These are phyloP conservation scores for Hymenoscyphus linearis DNA, from an alignment of 2,329 filamentous ascomycete species.

Conservation along the genomic window DNA sequence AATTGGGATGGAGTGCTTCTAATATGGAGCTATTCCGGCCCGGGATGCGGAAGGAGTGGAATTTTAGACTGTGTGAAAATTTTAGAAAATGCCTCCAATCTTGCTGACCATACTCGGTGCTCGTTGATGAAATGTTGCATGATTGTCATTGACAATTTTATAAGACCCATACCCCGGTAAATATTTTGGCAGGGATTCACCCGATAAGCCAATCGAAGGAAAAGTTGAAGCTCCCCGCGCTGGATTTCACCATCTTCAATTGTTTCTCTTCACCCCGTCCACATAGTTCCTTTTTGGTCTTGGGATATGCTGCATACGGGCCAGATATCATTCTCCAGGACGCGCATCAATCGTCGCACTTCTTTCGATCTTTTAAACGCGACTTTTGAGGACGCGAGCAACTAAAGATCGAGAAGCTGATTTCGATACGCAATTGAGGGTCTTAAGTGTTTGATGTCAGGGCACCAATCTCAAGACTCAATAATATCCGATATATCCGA, in stretches of 20 bases:
- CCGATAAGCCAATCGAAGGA: not conserved
- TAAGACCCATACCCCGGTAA: not conserved
- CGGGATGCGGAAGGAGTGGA: slow-evolving; percentile 14
- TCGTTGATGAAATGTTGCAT: not conserved
- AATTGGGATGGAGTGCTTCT: slow-evolving; percentile 19
- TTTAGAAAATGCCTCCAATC: slow-evolving; percentile 11
- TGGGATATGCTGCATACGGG: not conserved
- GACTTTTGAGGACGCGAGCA: not conserved
- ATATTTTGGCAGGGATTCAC: not conserved
- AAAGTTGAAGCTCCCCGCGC: not conserved
- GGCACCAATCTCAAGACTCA: not conserved
- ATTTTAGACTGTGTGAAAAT: slow-evolving; percentile 32
- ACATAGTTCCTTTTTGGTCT: not conserved
- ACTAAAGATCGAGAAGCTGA: not conserved
- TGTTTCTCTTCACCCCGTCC: not conserved
- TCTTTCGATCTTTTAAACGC: not conserved
- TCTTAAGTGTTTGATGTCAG: not conserved
- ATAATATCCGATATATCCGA: slow-evolving; percentile 8
- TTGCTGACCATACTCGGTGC: not conserved
- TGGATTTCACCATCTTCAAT: not conserved
- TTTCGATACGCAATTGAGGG: not conserved
- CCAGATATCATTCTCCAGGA: not conserved
- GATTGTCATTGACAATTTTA: not conserved
- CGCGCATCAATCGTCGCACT: not conserved
- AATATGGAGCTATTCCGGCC: slow-evolving; percentile 15